A percentile compares a stretch with the other conserved stretches of the same genome.
These are phyloP conservation scores for Plasmodium inui DNA, from an alignment of 169 alveolate species.

Conservation along the genomic window DNA sequence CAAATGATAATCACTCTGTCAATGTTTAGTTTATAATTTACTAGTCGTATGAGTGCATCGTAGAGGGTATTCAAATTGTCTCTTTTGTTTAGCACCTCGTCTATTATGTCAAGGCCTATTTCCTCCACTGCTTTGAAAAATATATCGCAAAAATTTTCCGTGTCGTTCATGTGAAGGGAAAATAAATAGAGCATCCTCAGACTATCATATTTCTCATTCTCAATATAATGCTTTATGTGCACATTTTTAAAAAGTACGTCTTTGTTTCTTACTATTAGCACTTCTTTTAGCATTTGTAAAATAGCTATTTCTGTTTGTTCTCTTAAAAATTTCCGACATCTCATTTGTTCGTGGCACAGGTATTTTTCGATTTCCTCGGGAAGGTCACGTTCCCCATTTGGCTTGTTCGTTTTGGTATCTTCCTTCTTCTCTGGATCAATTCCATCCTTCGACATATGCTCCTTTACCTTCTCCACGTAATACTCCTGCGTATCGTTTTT, in stretches of 20 bases:
- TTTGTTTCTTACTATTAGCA: slow-evolving; percentile 29
- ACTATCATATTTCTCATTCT: slow-evolving; percentile 58
- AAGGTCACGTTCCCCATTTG: not conserved
- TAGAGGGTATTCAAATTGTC: slow-evolving; percentile 24
- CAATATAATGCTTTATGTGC: slow-evolving; percentile 53
- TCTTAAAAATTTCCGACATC: slow-evolving; percentile 57
- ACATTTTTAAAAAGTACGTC: slow-evolving; percentile 28
- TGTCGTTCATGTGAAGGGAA: slow-evolving; percentile 38
- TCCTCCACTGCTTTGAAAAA: slow-evolving; percentile 37
- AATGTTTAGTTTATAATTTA: slow-evolving; percentile 54
- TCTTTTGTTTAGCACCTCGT: slow-evolving; percentile 22
- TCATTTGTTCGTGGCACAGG: slow-evolving; percentile 67
- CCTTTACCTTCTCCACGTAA: slow-evolving; percentile 24
- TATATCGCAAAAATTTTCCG: slow-evolving; percentile 32
- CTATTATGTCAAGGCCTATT: slow-evolving; percentile 36
- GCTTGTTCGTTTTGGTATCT: not conserved
- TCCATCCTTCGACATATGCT: not conserved
- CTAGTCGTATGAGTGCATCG: slow-evolving; percentile 17
- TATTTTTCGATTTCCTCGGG: slow-evolving; percentile 49
- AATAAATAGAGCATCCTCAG: slow-evolving; percentile 45
- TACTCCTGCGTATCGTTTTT: slow-evolving; percentile 40
- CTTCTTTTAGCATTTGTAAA: slow-evolving; percentile 50
- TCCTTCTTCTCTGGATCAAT: not conserved
- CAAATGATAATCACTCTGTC: slow-evolving; percentile 64
- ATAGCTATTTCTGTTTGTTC: slow-evolving; percentile 43